A percentile compares a stretch with the other conserved stretches of the same genome.
phyloP scores from a whole-genome alignment of 768 basidiomycete species.

The Podaxis mareebaensis region DNA sequence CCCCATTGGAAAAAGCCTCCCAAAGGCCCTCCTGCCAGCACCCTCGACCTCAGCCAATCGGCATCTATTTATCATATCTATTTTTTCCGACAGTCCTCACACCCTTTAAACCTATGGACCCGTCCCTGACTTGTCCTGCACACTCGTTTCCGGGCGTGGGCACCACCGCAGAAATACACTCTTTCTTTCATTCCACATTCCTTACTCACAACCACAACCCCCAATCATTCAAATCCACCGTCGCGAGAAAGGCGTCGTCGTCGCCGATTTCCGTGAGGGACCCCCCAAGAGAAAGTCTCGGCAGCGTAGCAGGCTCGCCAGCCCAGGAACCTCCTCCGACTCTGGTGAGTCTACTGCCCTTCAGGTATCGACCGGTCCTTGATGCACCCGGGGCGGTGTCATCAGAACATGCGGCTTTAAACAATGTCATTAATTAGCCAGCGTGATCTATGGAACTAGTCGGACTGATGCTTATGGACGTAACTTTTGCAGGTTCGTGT shows the following conservation, averaged over 20 bases:
- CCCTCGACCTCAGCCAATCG: slow-evolving; percentile 2
- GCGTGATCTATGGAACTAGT: slow-evolving; percentile 19
- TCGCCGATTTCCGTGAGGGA: slow-evolving; percentile 27
- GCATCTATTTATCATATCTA: not conserved
- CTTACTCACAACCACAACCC: not conserved
- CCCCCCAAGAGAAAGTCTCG: slow-evolving; percentile 31
- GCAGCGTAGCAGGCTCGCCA: slow-evolving; percentile 19
- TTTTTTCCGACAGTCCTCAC: not conserved
- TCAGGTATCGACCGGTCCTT: slow-evolving; percentile 13
- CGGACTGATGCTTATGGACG: slow-evolving; percentile 18
- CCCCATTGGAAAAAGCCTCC: not conserved
- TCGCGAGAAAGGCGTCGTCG: not conserved
- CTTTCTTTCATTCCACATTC: not conserved
- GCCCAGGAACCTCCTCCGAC: slow-evolving; percentile 23
- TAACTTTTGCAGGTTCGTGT: slow-evolving; percentile 20
- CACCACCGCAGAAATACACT: not conserved
- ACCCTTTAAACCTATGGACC: not conserved
- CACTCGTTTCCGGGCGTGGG: not conserved
- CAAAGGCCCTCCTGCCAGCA: not conserved
- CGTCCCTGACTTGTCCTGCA: not conserved
- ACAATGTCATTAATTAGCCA: slow-evolving; percentile 1
- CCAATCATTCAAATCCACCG: not conserved
- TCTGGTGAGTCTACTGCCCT: slow-evolving; percentile 28
- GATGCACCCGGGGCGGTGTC: slow-evolving; percentile 3
- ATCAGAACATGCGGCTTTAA: slow-evolving; percentile 11